Conservation (phyloP, 2,329 filamentous ascomycete genomes). For the Diplodia seriata region DNA sequence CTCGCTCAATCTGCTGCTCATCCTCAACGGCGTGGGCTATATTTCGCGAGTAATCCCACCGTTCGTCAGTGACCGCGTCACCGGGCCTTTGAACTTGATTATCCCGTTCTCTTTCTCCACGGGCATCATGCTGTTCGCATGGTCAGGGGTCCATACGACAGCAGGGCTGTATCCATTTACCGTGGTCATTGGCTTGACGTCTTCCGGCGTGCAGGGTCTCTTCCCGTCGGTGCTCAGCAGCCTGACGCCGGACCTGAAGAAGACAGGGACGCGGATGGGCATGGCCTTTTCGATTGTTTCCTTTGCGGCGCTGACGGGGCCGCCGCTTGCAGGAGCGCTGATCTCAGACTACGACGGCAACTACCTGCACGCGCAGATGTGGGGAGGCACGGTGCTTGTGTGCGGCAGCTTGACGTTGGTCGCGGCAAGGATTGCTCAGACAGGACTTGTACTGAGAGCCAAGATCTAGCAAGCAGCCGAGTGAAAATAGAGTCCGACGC, state of each 20-base stretch:
- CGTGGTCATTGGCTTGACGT: conserved; percentile 42
- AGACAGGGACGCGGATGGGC: conserved; percentile 45
- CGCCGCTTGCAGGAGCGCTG: conserved; percentile 46
- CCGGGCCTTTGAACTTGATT: conserved; percentile 32
- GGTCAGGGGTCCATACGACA: conserved; percentile 42
- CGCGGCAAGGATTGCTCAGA: conserved; percentile 41
- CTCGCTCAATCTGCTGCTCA: conserved; percentile 67
- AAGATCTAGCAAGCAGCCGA: conserved; percentile 36
- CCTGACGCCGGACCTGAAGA: conserved; percentile 42
- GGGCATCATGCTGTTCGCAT: conserved; percentile 38
- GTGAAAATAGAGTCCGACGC: neutral
- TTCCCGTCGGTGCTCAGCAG: conserved; percentile 37
- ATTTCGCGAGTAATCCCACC: conserved; percentile 66
- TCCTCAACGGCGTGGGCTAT: conserved; percentile 69
- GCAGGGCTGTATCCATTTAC: conserved; percentile 43
- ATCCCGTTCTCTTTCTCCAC: conserved; percentile 28
- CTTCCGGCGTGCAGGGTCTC: conserved; percentile 40
- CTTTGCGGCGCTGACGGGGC: conserved; percentile 46
- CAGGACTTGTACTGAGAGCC: conserved; percentile 43
- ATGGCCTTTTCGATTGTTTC: conserved; percentile 48
- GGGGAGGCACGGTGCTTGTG: conserved; percentile 43
- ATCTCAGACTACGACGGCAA: conserved; percentile 41
- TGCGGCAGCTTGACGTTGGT: conserved; percentile 43
- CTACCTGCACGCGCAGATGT: conserved; percentile 42
- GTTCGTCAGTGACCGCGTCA: conserved; percentile 60